A percentile compares a stretch with the other conserved stretches of the same genome.
These are phyloP conservation scores for Rhodotorula sphaerocarpa DNA, from an alignment of 768 basidiomycete species.

Conservation along the genomic window DNA sequence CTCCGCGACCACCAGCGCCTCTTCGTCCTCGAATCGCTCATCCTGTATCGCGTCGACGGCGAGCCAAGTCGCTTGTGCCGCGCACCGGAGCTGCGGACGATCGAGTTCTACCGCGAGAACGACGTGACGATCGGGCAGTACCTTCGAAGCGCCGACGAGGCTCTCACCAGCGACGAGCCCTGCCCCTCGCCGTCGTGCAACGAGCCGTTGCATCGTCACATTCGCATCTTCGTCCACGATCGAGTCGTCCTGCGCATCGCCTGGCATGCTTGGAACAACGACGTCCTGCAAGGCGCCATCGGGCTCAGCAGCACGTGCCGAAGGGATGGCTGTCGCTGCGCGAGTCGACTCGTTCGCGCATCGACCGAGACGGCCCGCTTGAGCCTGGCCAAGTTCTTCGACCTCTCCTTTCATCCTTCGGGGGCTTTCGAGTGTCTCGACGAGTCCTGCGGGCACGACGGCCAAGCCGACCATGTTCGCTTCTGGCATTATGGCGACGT, in stretches of 20 bases:
- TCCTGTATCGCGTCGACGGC: conserved; percentile 56
- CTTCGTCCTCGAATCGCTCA: conserved; percentile 65
- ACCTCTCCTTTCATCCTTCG: conserved; percentile 82
- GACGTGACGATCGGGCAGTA: conserved; percentile 73
- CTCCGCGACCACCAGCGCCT: conserved; percentile 91
- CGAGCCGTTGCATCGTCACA: conserved; percentile 71
- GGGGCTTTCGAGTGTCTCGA: conserved; percentile 73
- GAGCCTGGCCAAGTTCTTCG: conserved; percentile 92
- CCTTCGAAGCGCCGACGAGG: conserved; percentile 60
- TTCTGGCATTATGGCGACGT: conserved; percentile 61
- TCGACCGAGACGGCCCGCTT: conserved; percentile 82
- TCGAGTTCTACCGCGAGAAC: conserved; percentile 80
- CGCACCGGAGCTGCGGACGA: conserved; percentile 58
- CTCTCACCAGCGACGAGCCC: conserved; percentile 39
- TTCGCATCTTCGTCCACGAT: conserved; percentile 84
- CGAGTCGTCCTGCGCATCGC: conserved; percentile 69
- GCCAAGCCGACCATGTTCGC: conserved; percentile 82
- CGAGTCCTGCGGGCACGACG: conserved; percentile 86
- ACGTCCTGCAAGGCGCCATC: conserved; percentile 59
- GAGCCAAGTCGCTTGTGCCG: conserved; percentile 45
- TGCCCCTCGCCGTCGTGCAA: conserved; percentile 80
- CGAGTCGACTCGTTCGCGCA: conserved; percentile 75
- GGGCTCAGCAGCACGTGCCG: conserved; percentile 70
- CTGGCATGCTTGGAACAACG: conserved; percentile 24
- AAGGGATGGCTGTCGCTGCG: conserved; percentile 51